Evolutionary conservation across 257 asterid genomes (phyloP), one percentile per base, ranked within the genome.

Genomic region (Linderniella brevidens): DNA sequence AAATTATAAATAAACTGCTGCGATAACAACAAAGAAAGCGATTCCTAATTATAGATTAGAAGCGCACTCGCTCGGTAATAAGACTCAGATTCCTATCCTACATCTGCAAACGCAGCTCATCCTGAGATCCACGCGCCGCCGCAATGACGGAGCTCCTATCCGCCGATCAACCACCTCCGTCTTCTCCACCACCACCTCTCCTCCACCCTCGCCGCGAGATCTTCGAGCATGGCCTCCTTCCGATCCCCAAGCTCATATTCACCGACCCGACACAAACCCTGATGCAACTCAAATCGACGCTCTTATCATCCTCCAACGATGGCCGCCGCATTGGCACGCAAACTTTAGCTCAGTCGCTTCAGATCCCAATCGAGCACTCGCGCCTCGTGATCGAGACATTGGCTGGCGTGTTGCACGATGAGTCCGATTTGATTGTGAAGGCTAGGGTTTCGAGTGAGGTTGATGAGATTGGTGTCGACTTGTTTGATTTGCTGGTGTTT

Each of bases 171-270:
- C 59, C 58, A 13, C 68, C 52, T 10, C 51, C 60, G 44, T 74
- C 61, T 35, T 43, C 68, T 2, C 67, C 59, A 5, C 48, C 75
- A 2, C 59, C 69, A 1, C 32, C 68, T 14, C 54, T 66, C 8
- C 59, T 88, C 60, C 95, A 76, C 66, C 87, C 93, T 1, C 92
- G 94, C 45, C 76, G 94, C 3, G 98, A 88, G 68, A 82, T 92
- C 9, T 88, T 88, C 68, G 98, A 88, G 58, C 93, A 77, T 62
- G 86, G 94, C 51, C 88, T 84, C 38, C 77, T 84, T 46, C 93
- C 94, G 46, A 73, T 88, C 66, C 74, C 94, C 37, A 81, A 80
- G 38, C 83, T 84, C 58, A 74, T 88, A 43, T 88, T 80, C 83
- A 48, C 79, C 44, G 96, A 84, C 57, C 81, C 80, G 13, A 53